phyloP scores from a whole-genome alignment of 805 yeast species.

The Myxozyma nipponensis region DNA sequence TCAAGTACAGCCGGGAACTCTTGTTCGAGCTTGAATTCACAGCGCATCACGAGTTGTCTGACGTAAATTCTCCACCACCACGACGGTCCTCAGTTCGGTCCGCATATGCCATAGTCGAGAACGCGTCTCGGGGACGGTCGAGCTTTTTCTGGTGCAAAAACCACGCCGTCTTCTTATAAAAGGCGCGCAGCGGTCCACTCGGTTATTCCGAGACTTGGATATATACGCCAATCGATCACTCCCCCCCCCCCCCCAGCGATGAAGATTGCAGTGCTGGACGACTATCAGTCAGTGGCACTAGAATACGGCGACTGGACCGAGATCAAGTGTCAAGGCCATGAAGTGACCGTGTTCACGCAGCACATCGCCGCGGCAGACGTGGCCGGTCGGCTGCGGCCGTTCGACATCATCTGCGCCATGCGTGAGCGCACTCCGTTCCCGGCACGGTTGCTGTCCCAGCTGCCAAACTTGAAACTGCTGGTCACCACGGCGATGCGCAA shows the following conservation, averaged over 20 bases:
- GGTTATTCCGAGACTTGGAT: no score
- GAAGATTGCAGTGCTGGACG: constrained; percentile 28
- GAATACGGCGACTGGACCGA: constrained; percentile 24
- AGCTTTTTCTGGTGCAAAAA: no score
- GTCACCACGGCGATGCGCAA: constrained; percentile 28
- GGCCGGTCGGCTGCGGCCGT: constrained; percentile 20
- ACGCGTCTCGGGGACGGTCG: no score
- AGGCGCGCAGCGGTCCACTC: not conserved
- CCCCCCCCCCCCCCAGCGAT: no score
- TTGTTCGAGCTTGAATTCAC: no score
- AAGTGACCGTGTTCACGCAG: constrained; percentile 27
- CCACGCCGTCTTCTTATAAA: no score
- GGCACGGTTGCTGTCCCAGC: constrained; percentile 7
- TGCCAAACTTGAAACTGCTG: constrained; percentile 29
- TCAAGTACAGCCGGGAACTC: no score
- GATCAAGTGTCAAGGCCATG: constrained; percentile 12
- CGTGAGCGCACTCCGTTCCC: constrained; percentile 30
- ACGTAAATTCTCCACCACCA: no score
- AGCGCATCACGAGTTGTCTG: no score
- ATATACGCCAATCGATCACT: no score
- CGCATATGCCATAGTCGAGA: no score
- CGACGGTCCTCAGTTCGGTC: no score
- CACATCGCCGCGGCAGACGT: constrained; percentile 9
- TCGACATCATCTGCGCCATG: constrained; percentile 25
- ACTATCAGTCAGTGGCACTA: constrained; percentile 28